Conservation (phyloP, 78 protist species). For the Isochrysis galbana region DNA sequence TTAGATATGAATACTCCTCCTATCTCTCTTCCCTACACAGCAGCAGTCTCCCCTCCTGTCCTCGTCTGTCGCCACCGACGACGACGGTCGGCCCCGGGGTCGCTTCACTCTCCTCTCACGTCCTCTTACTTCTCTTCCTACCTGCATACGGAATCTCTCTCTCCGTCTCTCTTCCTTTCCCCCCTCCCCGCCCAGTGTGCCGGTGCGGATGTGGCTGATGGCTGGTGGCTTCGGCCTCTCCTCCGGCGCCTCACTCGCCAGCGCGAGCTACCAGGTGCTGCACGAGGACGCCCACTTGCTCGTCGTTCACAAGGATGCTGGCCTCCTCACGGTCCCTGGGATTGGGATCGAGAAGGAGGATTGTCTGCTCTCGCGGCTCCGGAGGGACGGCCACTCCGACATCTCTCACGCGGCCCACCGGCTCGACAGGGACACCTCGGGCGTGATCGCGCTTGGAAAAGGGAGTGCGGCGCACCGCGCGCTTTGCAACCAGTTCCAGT, state of each 20-base stretch:
- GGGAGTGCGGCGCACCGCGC: not conserved
- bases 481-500: not conserved
- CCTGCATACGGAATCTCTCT: too few relatives aligned
- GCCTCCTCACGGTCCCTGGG: conserved; percentile 2
- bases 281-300: not conserved
- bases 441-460: not conserved
- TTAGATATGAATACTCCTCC: too few relatives aligned
- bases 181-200: too few relatives aligned
- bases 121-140: too few relatives aligned
- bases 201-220: too few relatives aligned
- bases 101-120: too few relatives aligned
- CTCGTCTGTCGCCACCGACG: too few relatives aligned
- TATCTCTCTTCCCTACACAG: too few relatives aligned
- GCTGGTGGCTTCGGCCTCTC: too few relatives aligned
- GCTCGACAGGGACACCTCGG: not conserved
- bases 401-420: not conserved
- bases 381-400: not conserved
- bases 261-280: not conserved
- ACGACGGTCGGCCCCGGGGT: too few relatives aligned
- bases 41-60: too few relatives aligned
- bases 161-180: too few relatives aligned
- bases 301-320: conserved; percentile 11
- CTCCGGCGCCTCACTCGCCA: not conserved
- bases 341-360: not conserved
- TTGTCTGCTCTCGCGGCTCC: not conserved